Evolutionary conservation across 306 rosid species (phyloP).

Genomic region (Trichosanthes truncata): DNA sequence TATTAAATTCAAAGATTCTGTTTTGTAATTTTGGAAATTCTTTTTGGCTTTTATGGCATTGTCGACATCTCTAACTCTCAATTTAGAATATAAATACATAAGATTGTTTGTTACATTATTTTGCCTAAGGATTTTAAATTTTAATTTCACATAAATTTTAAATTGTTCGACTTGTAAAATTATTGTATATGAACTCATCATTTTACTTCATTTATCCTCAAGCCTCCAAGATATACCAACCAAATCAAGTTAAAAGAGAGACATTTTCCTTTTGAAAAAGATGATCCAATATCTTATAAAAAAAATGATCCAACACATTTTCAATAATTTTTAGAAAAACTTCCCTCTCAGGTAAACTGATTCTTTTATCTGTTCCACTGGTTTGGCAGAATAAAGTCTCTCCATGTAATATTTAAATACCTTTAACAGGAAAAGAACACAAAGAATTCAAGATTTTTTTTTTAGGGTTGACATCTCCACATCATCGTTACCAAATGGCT

Average conservation of each 20-base stretch:
- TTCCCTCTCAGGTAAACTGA: too few species aligned
- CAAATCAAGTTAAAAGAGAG: neutral
- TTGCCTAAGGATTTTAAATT: neutral
- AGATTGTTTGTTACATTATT: neutral
- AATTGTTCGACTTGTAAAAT: neutral
- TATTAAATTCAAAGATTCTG: neutral
- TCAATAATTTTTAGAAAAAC: too few species aligned
- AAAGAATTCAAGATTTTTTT: too few species aligned
- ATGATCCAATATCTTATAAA: too few species aligned
- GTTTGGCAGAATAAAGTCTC: neutral
- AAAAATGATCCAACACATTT: too few species aligned
- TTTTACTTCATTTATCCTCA: neutral
- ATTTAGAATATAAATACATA: neutral
- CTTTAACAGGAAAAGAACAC: neutral
- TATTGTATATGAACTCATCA: neutral
- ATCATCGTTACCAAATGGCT: too few species aligned
- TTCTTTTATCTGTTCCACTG: neutral
- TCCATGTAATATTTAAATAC: neutral
- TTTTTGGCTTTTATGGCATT: neutral
- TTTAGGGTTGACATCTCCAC: too few species aligned
- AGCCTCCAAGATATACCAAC: neutral
- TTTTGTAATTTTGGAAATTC: neutral
- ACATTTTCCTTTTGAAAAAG: neutral
- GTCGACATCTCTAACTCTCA: neutral
- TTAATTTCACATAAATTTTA: neutral